Percentiles rank a stretch among this genome's conserved stretches.
phyloP scores from a whole-genome alignment of 2,329 filamentous ascomycete genomes.

The Ophiostoma sp. region DNA sequence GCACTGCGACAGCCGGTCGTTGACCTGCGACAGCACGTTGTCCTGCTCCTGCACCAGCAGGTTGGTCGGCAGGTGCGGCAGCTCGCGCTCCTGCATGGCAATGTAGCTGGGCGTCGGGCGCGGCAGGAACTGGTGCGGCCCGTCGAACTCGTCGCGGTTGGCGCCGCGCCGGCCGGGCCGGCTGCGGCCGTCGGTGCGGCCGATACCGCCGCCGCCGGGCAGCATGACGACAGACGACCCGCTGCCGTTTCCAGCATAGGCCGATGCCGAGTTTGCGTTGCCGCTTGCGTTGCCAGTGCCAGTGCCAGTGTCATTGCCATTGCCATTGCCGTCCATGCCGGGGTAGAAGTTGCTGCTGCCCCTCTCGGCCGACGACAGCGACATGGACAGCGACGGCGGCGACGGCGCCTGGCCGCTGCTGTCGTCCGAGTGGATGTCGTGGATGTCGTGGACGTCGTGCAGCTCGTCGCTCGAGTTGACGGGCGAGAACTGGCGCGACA shows the following conservation, averaged over 20 bases:
- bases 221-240: constrained; percentile 34
- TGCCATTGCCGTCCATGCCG: neutral
- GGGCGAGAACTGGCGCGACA: constrained; percentile 16
- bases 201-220: constrained; percentile 28
- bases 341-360: neutral
- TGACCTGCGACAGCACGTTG: constrained; percentile 71
- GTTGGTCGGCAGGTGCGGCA: constrained; percentile 77
- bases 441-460: neutral
- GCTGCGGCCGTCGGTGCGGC: constrained; percentile 47
- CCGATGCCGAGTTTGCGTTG: neutral
- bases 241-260: neutral
- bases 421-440: neutral
- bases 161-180: constrained; percentile 63
- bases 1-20: constrained; percentile 77
- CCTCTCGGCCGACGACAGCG: neutral
- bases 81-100: constrained; percentile 70
- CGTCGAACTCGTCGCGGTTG: constrained; percentile 85
- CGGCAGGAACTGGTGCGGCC: constrained; percentile 75
- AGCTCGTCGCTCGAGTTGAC: constrained; percentile 4
- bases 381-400: constrained; percentile 26
- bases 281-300: neutral
- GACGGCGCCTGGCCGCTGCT: constrained; percentile 36
- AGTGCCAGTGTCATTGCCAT: neutral
- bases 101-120: constrained; percentile 65
- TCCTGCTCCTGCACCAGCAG: constrained; percentile 81